Conservation (phyloP, 768 basidiomycete genomes). For the Myochromella boudieri region DNA sequence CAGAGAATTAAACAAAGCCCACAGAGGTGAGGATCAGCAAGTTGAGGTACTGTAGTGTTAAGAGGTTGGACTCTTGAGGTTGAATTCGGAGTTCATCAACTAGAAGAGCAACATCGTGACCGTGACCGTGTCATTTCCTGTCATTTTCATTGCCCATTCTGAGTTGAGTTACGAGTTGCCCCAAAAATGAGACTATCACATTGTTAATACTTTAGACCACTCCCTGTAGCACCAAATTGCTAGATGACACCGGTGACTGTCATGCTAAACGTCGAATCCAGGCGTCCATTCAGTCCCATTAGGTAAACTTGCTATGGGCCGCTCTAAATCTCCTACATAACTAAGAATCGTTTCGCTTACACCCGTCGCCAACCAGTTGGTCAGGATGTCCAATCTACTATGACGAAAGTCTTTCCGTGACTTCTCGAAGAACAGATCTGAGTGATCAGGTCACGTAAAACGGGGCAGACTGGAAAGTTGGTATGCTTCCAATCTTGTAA, state of each 20-base stretch:
- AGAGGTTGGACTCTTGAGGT: too few species aligned
- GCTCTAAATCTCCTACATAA: conserved; percentile 5
- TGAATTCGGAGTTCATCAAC: too few species aligned
- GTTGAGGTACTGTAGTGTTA: too few species aligned
- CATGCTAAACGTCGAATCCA: conserved; percentile 17
- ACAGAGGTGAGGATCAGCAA: too few species aligned
- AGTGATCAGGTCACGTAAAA: conserved; percentile 5
- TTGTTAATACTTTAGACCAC: conserved; percentile 14
- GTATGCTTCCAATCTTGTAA: conserved; percentile 8
- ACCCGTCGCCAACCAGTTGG: conserved; percentile 7
- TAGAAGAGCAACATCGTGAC: too few species aligned
- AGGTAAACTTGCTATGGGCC: conserved; percentile 2
- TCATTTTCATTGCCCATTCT: too few species aligned
- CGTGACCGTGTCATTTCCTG: too few species aligned
- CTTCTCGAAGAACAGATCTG: too few species aligned
- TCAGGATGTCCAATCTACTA: background rate
- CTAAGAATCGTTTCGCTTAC: conserved; percentile 10
- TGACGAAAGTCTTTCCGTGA: too few species aligned
- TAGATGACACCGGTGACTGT: conserved; percentile 5
- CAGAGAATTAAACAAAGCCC: too few species aligned
- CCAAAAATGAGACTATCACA: too few species aligned
- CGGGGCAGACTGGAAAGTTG: conserved; percentile 10
- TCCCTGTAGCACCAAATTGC: conserved; percentile 4
- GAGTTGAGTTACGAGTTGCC: too few species aligned
- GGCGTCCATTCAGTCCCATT: conserved; percentile 12